A percentile compares a stretch with the other conserved stretches of the same genome.
Conservation (phyloP, 2,329 filamentous ascomycete genomes). For the Diplocarpon rosae region DNA sequence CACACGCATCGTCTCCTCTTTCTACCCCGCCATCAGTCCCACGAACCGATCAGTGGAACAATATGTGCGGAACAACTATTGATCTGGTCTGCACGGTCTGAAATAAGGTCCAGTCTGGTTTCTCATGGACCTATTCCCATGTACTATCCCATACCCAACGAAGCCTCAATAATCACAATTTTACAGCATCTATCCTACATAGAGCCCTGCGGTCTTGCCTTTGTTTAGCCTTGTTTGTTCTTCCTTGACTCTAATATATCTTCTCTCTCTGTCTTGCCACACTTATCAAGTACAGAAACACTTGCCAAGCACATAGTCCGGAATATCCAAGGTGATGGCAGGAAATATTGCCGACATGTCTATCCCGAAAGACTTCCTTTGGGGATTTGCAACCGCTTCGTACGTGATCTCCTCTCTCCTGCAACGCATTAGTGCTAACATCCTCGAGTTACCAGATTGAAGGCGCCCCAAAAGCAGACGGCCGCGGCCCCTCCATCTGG, state of each 20-base stretch:
- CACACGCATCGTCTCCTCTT: no score
- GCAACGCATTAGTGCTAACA: neutral
- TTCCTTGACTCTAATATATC: no score
- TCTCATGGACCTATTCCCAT: neutral
- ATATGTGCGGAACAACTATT: slow-evolving; percentile 11
- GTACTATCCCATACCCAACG: neutral
- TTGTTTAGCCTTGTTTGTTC: no score
- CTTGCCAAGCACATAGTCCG: slow-evolving; percentile 5
- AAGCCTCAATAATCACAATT: slow-evolving; percentile 10
- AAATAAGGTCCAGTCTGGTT: slow-evolving; percentile 3
- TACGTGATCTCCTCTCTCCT: slow-evolving; percentile 31
- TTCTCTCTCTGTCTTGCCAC: no score
- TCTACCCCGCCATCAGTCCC: slow-evolving; percentile 14
- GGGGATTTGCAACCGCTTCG: slow-evolving; percentile 73
- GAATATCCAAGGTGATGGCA: neutral
- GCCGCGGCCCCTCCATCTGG: slow-evolving; percentile 77
- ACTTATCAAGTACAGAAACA: no score
- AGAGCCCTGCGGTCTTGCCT: neutral
- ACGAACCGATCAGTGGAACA: slow-evolving; percentile 6
- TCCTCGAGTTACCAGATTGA: slow-evolving; percentile 71
- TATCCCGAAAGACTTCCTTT: slow-evolving; percentile 60
- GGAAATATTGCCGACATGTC: slow-evolving; percentile 23
- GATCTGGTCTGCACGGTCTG: slow-evolving; percentile 21
- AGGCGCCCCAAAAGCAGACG: slow-evolving; percentile 62
- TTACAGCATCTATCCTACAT: slow-evolving; percentile 5